Base-by-base conservation (phyloP, 2,329 filamentous ascomycete genomes). In the Cryphonectria nitschkei region DNA sequence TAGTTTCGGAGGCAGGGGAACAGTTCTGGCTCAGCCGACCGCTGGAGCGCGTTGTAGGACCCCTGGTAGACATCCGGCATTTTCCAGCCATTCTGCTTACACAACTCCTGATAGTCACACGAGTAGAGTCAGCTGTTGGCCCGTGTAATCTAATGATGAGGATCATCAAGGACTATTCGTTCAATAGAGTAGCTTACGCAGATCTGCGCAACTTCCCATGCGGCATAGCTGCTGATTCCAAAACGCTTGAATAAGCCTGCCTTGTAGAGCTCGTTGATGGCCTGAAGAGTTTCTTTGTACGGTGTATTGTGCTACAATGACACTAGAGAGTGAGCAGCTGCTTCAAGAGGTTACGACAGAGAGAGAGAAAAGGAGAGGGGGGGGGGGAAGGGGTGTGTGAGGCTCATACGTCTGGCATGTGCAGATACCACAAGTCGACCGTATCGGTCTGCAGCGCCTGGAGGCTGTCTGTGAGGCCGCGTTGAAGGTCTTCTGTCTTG, bases 341-440 rank as follows among this genome's bases (percentile, higher is more conserved):
- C 37, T 9, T 13, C 37, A 39, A 39, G 9, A 39, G 9, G 9
- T 13, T 11, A 11, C 11, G 1, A 39, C 1, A 39, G 37, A 39
- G 37, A 9, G 37, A 2, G 7, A 26, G 26, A 26, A 26, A 26
- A 26, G 26, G 26, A 26, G 1, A 26, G 26, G 26, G 37, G 34
- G 34, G 6, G 34, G 34, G 34, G 34, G 34, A 1, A 34, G 34
- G 34, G 1, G 34, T 26, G 26, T 26, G 34, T 3, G 34, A 6
- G 34, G 3, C 34, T 34, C 37, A 39, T 39, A 39, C 37, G 74
- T 87, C 85, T 0, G 85, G 85, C 0, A 79, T 81, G 73, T 87
- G 85, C 2, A 87, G 80, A 70, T 87, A 87, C 75, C 80, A 85
- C 66, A 85, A 81, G 56, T 87, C 80, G 2, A 87, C 76, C 37